These are phyloP conservation scores for Coniella vitis DNA, from an alignment of 2,329 filamentous ascomycete species.

Conservation along the genomic window DNA sequence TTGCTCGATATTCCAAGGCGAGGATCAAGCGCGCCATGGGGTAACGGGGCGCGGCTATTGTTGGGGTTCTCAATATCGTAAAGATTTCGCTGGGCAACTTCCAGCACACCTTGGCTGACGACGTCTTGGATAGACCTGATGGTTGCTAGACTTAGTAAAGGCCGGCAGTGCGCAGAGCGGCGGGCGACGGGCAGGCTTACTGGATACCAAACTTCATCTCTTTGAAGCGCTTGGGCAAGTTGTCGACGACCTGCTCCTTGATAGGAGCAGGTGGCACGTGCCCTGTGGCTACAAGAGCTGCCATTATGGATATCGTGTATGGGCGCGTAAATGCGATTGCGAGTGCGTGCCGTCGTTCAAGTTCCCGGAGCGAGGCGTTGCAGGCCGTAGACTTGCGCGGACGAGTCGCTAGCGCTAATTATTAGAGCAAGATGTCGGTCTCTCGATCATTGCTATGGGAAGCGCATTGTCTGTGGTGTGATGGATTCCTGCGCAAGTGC, in stretches of 20 bases:
- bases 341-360: background rate
- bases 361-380: background rate
- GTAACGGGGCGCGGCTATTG: slow-evolving; percentile 61
- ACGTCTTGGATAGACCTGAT: slow-evolving; percentile 86
- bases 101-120: slow-evolving; percentile 87
- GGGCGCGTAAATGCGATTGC: background rate
- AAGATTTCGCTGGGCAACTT: slow-evolving; percentile 88
- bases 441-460: slow-evolving; percentile 8
- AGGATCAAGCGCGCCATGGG: slow-evolving; percentile 80
- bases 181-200: slow-evolving; percentile 37
- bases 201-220: slow-evolving; percentile 92
- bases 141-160: slow-evolving; percentile 3
- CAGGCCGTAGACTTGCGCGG: background rate
- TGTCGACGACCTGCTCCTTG: slow-evolving; percentile 88
- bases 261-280: slow-evolving; percentile 28
- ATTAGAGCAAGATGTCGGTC: background rate
- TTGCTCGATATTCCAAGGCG: slow-evolving; percentile 89
- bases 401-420: slow-evolving; percentile 3
- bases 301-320: slow-evolving; percentile 11
- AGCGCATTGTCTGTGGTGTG: background rate
- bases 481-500: background rate
- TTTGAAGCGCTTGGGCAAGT: slow-evolving; percentile 83
- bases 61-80: slow-evolving; percentile 77
- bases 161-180: background rate
- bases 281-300: slow-evolving; percentile 21